These are phyloP conservation scores for Spathaspora sp. DNA, from an alignment of 1,139 yeast genomes.

Conservation along the genomic window DNA sequence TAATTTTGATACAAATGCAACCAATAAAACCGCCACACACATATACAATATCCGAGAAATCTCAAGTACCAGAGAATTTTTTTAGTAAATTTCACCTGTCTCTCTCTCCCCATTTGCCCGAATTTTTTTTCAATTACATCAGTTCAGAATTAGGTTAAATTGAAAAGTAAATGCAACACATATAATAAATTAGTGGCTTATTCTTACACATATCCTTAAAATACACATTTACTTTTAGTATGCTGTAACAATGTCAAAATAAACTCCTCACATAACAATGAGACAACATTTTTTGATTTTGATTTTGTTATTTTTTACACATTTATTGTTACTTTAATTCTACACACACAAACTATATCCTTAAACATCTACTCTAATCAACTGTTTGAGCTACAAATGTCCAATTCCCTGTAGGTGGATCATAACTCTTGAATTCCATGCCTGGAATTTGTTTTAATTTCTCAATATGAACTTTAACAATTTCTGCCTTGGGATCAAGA, in stretches of 20 bases:
- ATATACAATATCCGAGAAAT: background rate
- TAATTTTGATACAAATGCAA: background rate
- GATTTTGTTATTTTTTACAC: background rate
- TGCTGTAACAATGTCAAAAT: too few species aligned
- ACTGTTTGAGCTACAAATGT: slow-evolving; percentile 52
- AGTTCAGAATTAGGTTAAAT: too few species aligned
- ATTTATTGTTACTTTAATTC: background rate
- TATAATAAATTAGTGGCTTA: too few species aligned
- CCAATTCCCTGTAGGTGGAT: slow-evolving; percentile 82
- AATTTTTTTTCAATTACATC: background rate
- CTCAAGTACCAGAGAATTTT: background rate
- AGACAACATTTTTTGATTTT: background rate
- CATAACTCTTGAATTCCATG: slow-evolving; percentile 71
- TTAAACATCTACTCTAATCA: slow-evolving; percentile 7
- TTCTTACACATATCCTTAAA: too few species aligned
- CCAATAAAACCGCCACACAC: background rate
- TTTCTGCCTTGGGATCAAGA: slow-evolving; percentile 73
- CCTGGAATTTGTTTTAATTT: slow-evolving; percentile 61
- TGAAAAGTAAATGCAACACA: too few species aligned
- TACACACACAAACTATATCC: slow-evolving; percentile 1
- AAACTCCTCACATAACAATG: background rate
- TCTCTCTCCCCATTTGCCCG: background rate
- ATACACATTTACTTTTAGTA: too few species aligned
- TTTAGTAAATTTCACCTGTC: background rate
- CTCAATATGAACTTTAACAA: slow-evolving; percentile 67